Base-by-base conservation (phyloP, 176 grass and related monocot genomes). In the Rhynchospora pubera region DNA sequence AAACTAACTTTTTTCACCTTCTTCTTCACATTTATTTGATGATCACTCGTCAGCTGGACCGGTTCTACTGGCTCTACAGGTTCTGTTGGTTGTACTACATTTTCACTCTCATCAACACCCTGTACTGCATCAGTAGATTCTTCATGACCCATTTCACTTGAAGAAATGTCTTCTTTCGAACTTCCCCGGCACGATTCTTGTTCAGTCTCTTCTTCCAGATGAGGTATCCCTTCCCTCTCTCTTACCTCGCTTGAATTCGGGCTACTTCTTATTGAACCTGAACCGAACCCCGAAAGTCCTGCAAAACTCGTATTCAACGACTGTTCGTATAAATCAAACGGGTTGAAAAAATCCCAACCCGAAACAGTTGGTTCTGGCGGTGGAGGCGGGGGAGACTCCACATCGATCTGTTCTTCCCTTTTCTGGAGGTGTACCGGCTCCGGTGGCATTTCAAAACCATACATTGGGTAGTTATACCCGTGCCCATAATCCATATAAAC, bases 151-250 rank as follows among this genome's bases (percentile, higher is more conserved):
- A 77, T 77, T 77, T 89, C 68, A 67, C 60, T 67, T 5, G 77
- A 85, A 11, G 48, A 81, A 0, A 84, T 84, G 42, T 70, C 88
- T 80, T 91, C 88, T 85, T 77, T 92, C 24, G 82, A 85, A 46
- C 87, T 90, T 5, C 78, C 88, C 86, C 87, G 84, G 74, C 90
- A 83, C 0, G 86, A 91, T 86, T 97, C 94, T 11, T 79, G 86
- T 52, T 97, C 94, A 7, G 94, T 94, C 68, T 97, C 94, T 83
- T 97, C 94, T 73, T 97, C 94, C 64, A 97, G 81, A 73, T 97
- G 91, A 51, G 94, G 94, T 50, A 97, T 97, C 21, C 91, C 94
- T 81, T 97, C 94, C 73, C 90, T 90, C 63, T 93, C 91, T 77
- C 94, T 90, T 47, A 97, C 86, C 84, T 97, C 94, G 52, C 91